A percentile compares a stretch with the other conserved stretches of the same genome.
Evolutionary conservation across 2,329 filamentous ascomycete species (phyloP).

Genomic region (Penicillium sp.): DNA sequence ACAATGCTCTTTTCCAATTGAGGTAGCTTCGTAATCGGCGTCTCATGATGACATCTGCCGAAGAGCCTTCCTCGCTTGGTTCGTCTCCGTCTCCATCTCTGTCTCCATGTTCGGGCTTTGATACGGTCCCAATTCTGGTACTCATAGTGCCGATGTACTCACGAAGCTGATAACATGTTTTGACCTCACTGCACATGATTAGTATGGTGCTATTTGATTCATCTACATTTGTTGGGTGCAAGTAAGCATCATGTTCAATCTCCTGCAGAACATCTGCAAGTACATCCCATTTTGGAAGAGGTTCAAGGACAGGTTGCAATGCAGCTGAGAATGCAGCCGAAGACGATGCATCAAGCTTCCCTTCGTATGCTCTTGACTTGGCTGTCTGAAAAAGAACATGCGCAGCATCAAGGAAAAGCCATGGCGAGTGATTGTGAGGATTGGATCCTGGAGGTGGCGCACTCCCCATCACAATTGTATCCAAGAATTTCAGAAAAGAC

Average conservation of each 20-base stretch:
- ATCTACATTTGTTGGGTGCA: slow-evolving; percentile 73
- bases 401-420: slow-evolving; percentile 93
- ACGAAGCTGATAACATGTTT: slow-evolving; percentile 81
- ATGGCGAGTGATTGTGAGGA: slow-evolving; percentile 85
- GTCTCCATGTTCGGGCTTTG: slow-evolving; percentile 37
- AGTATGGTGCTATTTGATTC: slow-evolving; percentile 90
- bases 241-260: slow-evolving; percentile 86
- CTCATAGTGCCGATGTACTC: slow-evolving; percentile 94
- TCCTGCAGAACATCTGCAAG: slow-evolving; percentile 89
- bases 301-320: slow-evolving; percentile 80
- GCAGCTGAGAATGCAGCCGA: slow-evolving; percentile 58
- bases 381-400: slow-evolving; percentile 92
- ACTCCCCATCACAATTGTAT: slow-evolving; percentile 89
- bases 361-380: slow-evolving; percentile 81
- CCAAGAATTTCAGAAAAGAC: slow-evolving; percentile 87
- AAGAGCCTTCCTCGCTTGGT: slow-evolving; percentile 59
- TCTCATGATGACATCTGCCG: slow-evolving; percentile 86
- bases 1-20: slow-evolving; percentile 86
- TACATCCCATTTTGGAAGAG: slow-evolving; percentile 90
- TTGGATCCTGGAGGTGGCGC: slow-evolving; percentile 85
- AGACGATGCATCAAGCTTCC: slow-evolving; percentile 59
- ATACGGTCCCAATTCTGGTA: slow-evolving; percentile 52
- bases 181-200: slow-evolving; percentile 90
- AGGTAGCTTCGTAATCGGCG: slow-evolving; percentile 83
- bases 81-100: slow-evolving; percentile 44